Evolutionary conservation across 2,329 filamentous ascomycete species (phyloP).

Genomic region (Myotisia sp.): DNA sequence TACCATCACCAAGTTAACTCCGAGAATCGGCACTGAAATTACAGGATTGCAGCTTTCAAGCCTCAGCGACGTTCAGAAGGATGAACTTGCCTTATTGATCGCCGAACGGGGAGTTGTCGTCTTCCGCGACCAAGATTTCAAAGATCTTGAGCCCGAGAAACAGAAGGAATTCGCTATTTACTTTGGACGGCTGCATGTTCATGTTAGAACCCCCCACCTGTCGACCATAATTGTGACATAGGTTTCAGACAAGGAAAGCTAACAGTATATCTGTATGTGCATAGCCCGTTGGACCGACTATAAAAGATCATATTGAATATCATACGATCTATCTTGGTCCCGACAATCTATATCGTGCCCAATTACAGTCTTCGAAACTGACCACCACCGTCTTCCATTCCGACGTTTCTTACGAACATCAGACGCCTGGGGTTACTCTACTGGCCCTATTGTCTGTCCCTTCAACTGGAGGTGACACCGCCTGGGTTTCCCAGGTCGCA

Average conservation of each 20-base stretch:
- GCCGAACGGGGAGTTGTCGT: slow-evolving; percentile 52
- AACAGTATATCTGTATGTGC: too few relatives aligned
- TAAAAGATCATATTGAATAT: slow-evolving; percentile 56
- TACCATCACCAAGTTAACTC: slow-evolving; percentile 53
- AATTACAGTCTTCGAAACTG: too few relatives aligned
- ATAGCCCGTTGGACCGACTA: too few relatives aligned
- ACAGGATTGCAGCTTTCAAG: slow-evolving; percentile 56
- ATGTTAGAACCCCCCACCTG: too few relatives aligned
- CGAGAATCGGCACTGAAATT: slow-evolving; percentile 60
- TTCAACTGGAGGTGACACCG: slow-evolving; percentile 64
- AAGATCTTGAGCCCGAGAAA: slow-evolving; percentile 53
- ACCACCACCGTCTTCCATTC: too few relatives aligned
- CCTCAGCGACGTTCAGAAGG: slow-evolving; percentile 53
- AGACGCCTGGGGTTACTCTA: slow-evolving; percentile 83
- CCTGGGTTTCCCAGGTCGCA: slow-evolving; percentile 65
- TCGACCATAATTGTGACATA: too few relatives aligned
- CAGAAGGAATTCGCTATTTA: slow-evolving; percentile 58
- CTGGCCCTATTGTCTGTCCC: slow-evolving; percentile 77
- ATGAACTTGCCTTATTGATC: slow-evolving; percentile 50
- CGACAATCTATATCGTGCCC: too few relatives aligned
- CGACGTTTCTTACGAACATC: slow-evolving; percentile 74
- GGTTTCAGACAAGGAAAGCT: too few relatives aligned
- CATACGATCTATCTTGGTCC: slow-evolving; percentile 70
- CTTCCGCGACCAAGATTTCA: slow-evolving; percentile 59
- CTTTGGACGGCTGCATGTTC: slow-evolving; percentile 70